These are phyloP conservation scores for Scheffersomyces coipomensis DNA, from an alignment of 805 yeast species.

Conservation along the genomic window DNA sequence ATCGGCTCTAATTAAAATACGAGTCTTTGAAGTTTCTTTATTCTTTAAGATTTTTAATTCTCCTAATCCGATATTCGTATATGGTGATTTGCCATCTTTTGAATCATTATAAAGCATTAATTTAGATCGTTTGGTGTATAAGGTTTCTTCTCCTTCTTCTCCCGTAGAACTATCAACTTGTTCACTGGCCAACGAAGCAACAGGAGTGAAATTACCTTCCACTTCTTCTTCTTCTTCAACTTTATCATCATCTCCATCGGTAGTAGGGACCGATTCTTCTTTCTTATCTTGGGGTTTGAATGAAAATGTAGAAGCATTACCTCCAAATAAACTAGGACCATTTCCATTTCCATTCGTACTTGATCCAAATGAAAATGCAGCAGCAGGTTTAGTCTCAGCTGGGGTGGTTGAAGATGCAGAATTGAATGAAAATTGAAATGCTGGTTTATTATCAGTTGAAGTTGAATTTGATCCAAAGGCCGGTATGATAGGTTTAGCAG, in stretches of 20 bases:
- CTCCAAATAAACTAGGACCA: slow-evolving; percentile 1
- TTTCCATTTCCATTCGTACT: not conserved
- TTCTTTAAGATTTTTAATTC: slow-evolving; percentile 71
- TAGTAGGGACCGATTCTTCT: not conserved
- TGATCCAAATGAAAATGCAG: slow-evolving; percentile 14
- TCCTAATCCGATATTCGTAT: slow-evolving; percentile 74
- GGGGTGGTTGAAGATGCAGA: slow-evolving; percentile 10
- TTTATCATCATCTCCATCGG: slow-evolving; percentile 9
- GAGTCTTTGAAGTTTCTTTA: slow-evolving; percentile 56
- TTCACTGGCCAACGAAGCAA: slow-evolving; percentile 35
- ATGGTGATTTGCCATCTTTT: slow-evolving; percentile 45
- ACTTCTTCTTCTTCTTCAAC: slow-evolving; percentile 44
- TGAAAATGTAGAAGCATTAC: not conserved
- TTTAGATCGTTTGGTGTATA: slow-evolving; percentile 69
- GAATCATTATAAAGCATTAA: slow-evolving; percentile 58
- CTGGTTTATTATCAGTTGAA: slow-evolving; percentile 4
- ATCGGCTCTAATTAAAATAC: slow-evolving; percentile 82
- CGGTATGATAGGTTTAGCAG: no score
- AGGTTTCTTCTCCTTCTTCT: slow-evolving; percentile 74
- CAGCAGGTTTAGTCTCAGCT: slow-evolving; percentile 7
- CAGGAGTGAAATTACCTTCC: slow-evolving; percentile 45
- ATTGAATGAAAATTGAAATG: slow-evolving; percentile 26
- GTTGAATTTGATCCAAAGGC: slow-evolving; percentile 1
- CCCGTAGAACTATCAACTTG: slow-evolving; percentile 65
- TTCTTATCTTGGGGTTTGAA: not conserved